phyloP scores from a whole-genome alignment of 2,329 filamentous ascomycete species.

The Mycogone perniciosa region DNA sequence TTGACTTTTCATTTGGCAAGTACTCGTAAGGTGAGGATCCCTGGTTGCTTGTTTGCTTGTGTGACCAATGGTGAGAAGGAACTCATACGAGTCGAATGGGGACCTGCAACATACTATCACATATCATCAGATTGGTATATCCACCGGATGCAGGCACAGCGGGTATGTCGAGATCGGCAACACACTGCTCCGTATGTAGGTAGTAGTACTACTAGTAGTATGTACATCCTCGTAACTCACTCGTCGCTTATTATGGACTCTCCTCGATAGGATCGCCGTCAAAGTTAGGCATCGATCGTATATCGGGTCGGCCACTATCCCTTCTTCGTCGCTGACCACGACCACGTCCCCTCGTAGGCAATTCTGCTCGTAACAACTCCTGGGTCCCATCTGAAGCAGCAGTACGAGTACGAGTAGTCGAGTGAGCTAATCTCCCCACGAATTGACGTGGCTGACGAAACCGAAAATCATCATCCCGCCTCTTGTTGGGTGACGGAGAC shows the following conservation, averaged over 20 bases:
- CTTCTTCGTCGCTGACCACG: conserved; percentile 15
- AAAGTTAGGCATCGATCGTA: conserved; percentile 27
- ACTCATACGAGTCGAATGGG: too few species aligned
- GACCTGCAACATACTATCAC: too few species aligned
- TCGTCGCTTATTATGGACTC: conserved; percentile 7
- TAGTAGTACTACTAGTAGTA: too few species aligned
- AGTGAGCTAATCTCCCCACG: conserved; percentile 23
- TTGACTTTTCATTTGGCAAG: too few species aligned
- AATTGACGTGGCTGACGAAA: conserved; percentile 29
- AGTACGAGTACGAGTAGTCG: background rate
- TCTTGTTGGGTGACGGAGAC: conserved; percentile 1
- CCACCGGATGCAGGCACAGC: too few species aligned
- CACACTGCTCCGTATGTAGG: too few species aligned
- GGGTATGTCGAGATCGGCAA: too few species aligned
- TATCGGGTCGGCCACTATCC: conserved; percentile 25
- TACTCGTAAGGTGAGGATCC: too few species aligned
- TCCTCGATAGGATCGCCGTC: conserved; percentile 30
- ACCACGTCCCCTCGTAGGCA: conserved; percentile 10
- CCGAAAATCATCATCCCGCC: conserved; percentile 16
- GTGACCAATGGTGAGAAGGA: too few species aligned
- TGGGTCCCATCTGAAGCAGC: background rate
- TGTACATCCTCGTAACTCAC: background rate
- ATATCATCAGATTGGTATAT: too few species aligned
- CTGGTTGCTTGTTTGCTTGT: too few species aligned
- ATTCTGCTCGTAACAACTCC: conserved; percentile 1